Evolutionary conservation across 106 monocot genomes (phyloP).

Genomic region (Narthecium ossifragum): DNA sequence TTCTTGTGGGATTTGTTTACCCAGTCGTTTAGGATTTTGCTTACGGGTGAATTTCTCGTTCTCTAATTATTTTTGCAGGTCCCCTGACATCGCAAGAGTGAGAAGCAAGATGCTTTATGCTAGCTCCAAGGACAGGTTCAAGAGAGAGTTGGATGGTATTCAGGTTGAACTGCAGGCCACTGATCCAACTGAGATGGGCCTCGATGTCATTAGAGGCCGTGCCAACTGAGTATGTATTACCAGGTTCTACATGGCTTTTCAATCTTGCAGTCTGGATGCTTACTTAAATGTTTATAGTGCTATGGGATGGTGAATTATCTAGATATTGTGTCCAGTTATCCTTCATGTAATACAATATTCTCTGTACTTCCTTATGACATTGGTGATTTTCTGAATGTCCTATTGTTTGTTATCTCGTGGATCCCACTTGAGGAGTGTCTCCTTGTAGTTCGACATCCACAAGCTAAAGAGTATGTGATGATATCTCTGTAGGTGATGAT

Average conservation of each 20-base stretch:
- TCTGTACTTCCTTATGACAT: neutral
- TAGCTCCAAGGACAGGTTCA: conserved; percentile 18
- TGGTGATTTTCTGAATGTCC: neutral
- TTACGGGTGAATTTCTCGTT: neutral
- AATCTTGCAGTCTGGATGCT: conserved; percentile 4
- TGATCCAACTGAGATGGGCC: conserved; percentile 25
- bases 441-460: conserved; percentile 3
- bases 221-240: conserved; percentile 14
- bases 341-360: neutral
- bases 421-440: neutral
- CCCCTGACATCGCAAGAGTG: conserved; percentile 16
- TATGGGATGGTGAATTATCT: conserved; percentile 8
- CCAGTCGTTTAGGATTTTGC: neutral
- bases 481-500: neutral
- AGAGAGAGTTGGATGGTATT: conserved; percentile 21
- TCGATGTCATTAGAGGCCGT: conserved; percentile 24
- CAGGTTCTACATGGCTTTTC: neutral
- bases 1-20: neutral
- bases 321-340: neutral
- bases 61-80: conserved; percentile 3
- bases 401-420: conserved; percentile 7
- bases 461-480: conserved; percentile 7
- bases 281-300: conserved; percentile 16
- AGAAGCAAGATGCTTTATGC: conserved; percentile 20
- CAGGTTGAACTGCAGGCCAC: conserved; percentile 22